Percentiles rank a stretch among this genome's conserved stretches.
Evolutionary conservation across 176 grass and related monocot genomes (phyloP).

Genomic region (Carex myosuroides): DNA sequence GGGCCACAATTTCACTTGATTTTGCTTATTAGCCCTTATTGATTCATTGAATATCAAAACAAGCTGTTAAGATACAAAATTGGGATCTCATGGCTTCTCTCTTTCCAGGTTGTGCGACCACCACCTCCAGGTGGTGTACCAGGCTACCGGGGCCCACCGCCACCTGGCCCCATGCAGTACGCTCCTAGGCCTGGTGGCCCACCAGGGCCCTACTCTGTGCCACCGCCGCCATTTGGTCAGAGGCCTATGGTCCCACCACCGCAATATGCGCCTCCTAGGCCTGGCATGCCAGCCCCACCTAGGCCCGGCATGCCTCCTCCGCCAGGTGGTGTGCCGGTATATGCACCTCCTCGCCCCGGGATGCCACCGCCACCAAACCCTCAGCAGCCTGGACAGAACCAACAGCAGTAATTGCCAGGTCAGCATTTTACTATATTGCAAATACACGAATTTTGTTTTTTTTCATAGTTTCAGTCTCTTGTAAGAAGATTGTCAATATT

Average conservation of each 20-base stretch:
- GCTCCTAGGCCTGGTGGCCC: conserved; percentile 50
- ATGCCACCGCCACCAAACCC: conserved; percentile 70
- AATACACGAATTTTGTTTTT: not conserved
- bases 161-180: conserved; percentile 40
- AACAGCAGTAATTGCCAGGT: conserved; percentile 50
- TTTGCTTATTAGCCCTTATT: not conserved
- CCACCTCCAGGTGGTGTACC: conserved; percentile 20
- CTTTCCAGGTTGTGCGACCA: conserved; percentile 16
- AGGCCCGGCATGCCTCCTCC: conserved; percentile 73
- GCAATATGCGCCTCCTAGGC: conserved; percentile 35
- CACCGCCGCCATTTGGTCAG: conserved; percentile 67
- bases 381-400: conserved; percentile 64
- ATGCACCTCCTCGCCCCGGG: conserved; percentile 61
- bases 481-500: not conserved
- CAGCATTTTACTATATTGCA: not conserved
- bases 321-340: conserved; percentile 30
- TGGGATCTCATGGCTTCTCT: not conserved
- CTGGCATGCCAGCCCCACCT: conserved; percentile 59
- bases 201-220: conserved; percentile 42
- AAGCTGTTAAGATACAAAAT: not conserved
- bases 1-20: not conserved
- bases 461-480: not conserved
- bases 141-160: conserved; percentile 42
- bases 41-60: not conserved
- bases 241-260: conserved; percentile 53